Percentiles rank a stretch among this genome's conserved stretches.
Evolutionary conservation across 2,329 filamentous ascomycete genomes (phyloP).

Genomic region (Aphanoascus verrucosus): DNA sequence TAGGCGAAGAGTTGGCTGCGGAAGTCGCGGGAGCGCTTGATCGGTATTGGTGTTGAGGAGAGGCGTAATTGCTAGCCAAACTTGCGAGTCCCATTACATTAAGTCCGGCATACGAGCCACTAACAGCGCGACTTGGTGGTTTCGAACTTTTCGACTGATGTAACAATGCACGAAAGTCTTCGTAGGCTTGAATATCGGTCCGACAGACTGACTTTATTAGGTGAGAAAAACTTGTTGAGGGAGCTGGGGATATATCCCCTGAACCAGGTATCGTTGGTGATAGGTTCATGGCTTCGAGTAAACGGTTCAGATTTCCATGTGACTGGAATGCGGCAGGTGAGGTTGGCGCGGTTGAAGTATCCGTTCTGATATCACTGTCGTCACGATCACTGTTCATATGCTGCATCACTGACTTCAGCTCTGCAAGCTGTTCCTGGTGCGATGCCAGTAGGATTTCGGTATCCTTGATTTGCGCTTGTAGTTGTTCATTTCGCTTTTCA

Average conservation of each 20-base stretch:
- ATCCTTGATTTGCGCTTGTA: slow-evolving; percentile 74
- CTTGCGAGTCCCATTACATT: slow-evolving; percentile 48
- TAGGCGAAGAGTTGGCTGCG: slow-evolving; percentile 34
- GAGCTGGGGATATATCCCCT: slow-evolving; percentile 49
- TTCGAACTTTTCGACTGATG: slow-evolving; percentile 54
- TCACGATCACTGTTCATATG: slow-evolving; percentile 60
- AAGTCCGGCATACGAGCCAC: slow-evolving; percentile 57
- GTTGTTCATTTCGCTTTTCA: slow-evolving; percentile 76
- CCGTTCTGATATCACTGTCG: slow-evolving; percentile 58
- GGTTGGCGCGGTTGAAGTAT: slow-evolving; percentile 58
- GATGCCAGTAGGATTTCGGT: slow-evolving; percentile 75
- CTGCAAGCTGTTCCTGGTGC: slow-evolving; percentile 82
- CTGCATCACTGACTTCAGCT: slow-evolving; percentile 88
- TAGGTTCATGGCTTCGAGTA: slow-evolving; percentile 51
- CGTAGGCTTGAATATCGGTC: slow-evolving; percentile 67
- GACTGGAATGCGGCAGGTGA: slow-evolving; percentile 57
- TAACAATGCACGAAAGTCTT: slow-evolving; percentile 73
- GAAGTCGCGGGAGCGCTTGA: slow-evolving; percentile 51
- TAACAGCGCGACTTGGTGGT: slow-evolving; percentile 57
- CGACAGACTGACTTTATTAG: slow-evolving; percentile 74
- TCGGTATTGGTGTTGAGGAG: slow-evolving; percentile 19
- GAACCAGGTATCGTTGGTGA: slow-evolving; percentile 40
- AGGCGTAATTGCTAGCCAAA: slow-evolving; percentile 32
- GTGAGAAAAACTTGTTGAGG: slow-evolving; percentile 65
- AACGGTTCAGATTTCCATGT: slow-evolving; percentile 41